phyloP scores from a whole-genome alignment of 768 basidiomycete species.

The Boletales sp. region DNA sequence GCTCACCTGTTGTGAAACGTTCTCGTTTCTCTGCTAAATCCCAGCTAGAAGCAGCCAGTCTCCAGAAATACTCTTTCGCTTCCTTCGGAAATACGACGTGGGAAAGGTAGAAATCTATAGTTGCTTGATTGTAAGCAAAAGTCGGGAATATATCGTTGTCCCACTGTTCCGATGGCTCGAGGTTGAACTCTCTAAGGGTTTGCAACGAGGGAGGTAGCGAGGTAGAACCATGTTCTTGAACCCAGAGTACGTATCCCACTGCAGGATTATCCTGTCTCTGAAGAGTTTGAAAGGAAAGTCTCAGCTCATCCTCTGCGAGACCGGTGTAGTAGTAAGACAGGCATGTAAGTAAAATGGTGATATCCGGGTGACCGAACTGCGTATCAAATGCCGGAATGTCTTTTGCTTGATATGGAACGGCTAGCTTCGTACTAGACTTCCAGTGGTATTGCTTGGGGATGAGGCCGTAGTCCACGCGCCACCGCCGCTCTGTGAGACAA shows the following conservation, averaged over 20 bases:
- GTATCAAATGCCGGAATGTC: conserved; percentile 30
- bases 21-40: not conserved
- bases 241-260: not conserved
- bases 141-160: not conserved
- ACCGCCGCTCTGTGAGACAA: conserved; percentile 26
- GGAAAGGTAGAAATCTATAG: conserved; percentile 15
- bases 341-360: conserved; percentile 29
- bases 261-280: not conserved
- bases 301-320: conserved; percentile 1
- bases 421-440: conserved; percentile 7
- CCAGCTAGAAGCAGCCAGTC: not conserved
- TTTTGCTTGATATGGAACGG: conserved; percentile 35
- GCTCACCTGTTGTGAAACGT: not conserved
- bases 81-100: conserved; percentile 2
- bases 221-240: not conserved
- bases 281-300: not conserved
- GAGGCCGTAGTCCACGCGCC: conserved; percentile 32
- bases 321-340: not conserved
- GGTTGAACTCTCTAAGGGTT: not conserved
- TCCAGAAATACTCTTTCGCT: not conserved
- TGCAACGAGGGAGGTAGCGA: not conserved
- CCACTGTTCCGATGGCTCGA: not conserved
- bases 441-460: not conserved
- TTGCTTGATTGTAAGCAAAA: not conserved
- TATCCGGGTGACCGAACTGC: conserved; percentile 37